Evolutionary conservation across 1,139 yeast genomes (phyloP).

Genomic region (Geotrichum europaeum): DNA sequence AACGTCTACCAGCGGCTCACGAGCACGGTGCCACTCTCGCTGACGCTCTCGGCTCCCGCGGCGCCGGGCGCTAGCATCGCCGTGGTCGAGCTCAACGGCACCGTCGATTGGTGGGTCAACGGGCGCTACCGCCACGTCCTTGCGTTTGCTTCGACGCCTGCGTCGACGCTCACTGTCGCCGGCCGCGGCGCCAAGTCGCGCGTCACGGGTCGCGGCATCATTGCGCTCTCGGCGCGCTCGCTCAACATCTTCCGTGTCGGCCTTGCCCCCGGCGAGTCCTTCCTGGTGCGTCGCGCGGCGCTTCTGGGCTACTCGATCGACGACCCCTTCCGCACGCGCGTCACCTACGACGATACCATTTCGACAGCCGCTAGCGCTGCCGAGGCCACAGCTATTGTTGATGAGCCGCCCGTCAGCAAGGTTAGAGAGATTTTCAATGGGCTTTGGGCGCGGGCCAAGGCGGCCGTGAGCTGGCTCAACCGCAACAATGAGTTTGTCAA

Average conservation of each 20-base stretch:
- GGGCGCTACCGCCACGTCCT: neutral
- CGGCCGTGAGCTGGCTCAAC: no score
- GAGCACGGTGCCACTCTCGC: neutral
- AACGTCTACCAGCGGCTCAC: neutral
- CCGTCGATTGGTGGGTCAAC: neutral
- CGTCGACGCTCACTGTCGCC: neutral
- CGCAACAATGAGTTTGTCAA: no score
- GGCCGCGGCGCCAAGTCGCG: no score
- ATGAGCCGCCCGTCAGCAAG: no score
- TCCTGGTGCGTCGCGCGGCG: neutral
- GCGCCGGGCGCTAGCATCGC: neutral
- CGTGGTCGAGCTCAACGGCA: neutral
- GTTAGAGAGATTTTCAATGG: no score
- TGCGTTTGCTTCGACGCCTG: neutral
- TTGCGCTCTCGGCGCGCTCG: neutral
- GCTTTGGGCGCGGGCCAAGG: no score
- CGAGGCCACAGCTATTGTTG: no score
- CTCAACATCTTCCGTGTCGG: neutral
- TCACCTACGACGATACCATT: no score
- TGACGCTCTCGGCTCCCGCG: neutral
- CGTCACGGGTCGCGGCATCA: constrained; percentile 1
- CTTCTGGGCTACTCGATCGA: neutral
- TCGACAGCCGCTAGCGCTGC: no score
- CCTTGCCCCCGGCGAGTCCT: neutral
- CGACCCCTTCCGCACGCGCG: no score